Evolutionary conservation across 2,329 filamentous ascomycete species (phyloP), one percentile per base, ranked within the genome.

Genomic region (Neonectria punicea): DNA sequence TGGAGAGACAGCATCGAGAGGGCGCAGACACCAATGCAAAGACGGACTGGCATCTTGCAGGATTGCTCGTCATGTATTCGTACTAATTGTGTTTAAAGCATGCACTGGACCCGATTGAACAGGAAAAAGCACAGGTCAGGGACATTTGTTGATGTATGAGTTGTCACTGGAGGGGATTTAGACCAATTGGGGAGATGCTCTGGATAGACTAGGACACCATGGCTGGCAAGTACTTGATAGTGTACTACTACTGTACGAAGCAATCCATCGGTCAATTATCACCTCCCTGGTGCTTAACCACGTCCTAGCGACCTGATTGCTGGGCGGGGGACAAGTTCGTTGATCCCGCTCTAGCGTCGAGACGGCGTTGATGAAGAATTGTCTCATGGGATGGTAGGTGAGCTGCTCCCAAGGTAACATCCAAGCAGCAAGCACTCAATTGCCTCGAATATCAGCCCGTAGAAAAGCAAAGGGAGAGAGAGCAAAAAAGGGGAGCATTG

Each of bases 21-120:
- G 28, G 46, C 25, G 20, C 16, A 50, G 46, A 43, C 34, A 18
- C 46, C 44, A 51, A 53, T 53, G 39, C n/a, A 43, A 8, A 43
- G 32, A 20, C 16, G 14, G 55, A 28, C 43, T 32, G 41, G 55
- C 22, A 63, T 55, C 46, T 51, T 63, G 25, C 61, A 63, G 61
- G 61, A 63, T 49, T 50, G 34, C 34, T 41, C 34, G 16, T 54
- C 61, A 63, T 63, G 61, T 63, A 49, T 14, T 46, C 20, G 22
- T 22, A 51, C 49, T 34, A 20, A 11, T 4, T 4, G 2, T 11
- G 16, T 30, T n/a, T 16, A 51, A 18, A 28, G n/a, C 10, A 51
- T 51, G 49, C 49, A 36, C 30, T 32, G 36, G 36, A 13, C 36
- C 44, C 50, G 43, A 58, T 53, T 58, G 34, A 41, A 36, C 43